Conservation (phyloP, 352 stramenopile genomes). For the Phytophthora meadii region DNA sequence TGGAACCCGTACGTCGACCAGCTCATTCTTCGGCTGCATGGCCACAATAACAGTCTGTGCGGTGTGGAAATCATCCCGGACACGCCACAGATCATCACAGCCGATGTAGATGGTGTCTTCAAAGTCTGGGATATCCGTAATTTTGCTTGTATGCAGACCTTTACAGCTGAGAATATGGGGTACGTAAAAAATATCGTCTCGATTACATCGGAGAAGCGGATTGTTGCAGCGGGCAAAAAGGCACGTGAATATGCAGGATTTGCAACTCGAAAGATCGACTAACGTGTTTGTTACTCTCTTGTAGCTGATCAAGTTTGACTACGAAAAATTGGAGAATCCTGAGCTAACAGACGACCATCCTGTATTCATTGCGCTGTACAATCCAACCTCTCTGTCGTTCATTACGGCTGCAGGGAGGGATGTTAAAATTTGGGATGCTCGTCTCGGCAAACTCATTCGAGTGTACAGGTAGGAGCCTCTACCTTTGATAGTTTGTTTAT, state of each 20-base stretch:
- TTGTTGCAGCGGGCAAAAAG: conserved; percentile 83
- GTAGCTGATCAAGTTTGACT: conserved; percentile 84
- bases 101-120: conserved; percentile 83
- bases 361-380: conserved; percentile 85
- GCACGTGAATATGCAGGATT: conserved; percentile 16
- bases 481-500: too few species aligned
- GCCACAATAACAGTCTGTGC: conserved; percentile 87
- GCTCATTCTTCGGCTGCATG: conserved; percentile 85
- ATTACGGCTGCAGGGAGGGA: conserved; percentile 79
- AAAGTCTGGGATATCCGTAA: conserved; percentile 93
- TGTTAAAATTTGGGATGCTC: conserved; percentile 91
- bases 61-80: conserved; percentile 88
- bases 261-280: background rate
- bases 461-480: conserved; percentile 62
- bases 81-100: conserved; percentile 88
- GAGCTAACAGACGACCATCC: conserved; percentile 88
- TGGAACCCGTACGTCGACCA: conserved; percentile 93
- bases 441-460: conserved; percentile 78
- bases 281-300: background rate
- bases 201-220: conserved; percentile 72
- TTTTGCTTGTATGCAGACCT: conserved; percentile 91
- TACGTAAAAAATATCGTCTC: conserved; percentile 81
- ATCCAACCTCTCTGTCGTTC: conserved; percentile 88
- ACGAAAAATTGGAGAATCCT: conserved; percentile 88
- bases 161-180: conserved; percentile 73